phyloP scores from a whole-genome alignment of 1,139 yeast genomes.

The Debaryomycetaceae sp. region DNA sequence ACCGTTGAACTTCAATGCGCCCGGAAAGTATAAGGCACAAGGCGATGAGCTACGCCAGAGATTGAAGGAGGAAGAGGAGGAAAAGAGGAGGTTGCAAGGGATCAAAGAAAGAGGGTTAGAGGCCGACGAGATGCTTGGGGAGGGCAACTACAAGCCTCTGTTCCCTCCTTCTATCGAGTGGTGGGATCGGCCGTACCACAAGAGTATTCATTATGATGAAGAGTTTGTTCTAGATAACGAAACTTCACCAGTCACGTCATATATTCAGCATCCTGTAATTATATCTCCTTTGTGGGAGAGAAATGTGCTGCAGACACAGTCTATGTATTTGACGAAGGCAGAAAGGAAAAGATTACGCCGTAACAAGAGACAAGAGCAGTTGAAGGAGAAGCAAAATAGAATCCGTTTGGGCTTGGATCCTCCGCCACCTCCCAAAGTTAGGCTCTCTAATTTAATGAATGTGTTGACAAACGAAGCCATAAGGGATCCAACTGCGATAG shows the following conservation, averaged over 20 bases:
- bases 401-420: conserved; percentile 79
- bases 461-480: conserved; percentile 87
- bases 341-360: conserved; percentile 75
- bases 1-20: conserved; percentile 49
- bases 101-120: conserved; percentile 41
- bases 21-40: conserved; percentile 58
- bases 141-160: conserved; percentile 42
- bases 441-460: conserved; percentile 75
- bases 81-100: conserved; percentile 17
- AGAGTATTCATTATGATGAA: conserved; percentile 25
- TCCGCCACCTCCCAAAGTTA: conserved; percentile 88
- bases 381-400: conserved; percentile 72
- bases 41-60: conserved; percentile 52
- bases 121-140: conserved; percentile 49
- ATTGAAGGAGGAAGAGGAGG: conserved; percentile 28
- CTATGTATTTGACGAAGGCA: conserved; percentile 65
- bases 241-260: conserved; percentile 52
- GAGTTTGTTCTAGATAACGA: conserved; percentile 31
- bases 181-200: conserved; percentile 69
- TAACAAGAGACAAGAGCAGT: conserved; percentile 60
- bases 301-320: conserved; percentile 36
- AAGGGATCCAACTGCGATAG: conserved; percentile 85
- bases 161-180: conserved; percentile 68
- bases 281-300: conserved; percentile 56
- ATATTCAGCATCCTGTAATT: conserved; percentile 81